Base-by-base conservation (phyloP, 75 land plant species). In the Sequoiadendron giganteum region DNA sequence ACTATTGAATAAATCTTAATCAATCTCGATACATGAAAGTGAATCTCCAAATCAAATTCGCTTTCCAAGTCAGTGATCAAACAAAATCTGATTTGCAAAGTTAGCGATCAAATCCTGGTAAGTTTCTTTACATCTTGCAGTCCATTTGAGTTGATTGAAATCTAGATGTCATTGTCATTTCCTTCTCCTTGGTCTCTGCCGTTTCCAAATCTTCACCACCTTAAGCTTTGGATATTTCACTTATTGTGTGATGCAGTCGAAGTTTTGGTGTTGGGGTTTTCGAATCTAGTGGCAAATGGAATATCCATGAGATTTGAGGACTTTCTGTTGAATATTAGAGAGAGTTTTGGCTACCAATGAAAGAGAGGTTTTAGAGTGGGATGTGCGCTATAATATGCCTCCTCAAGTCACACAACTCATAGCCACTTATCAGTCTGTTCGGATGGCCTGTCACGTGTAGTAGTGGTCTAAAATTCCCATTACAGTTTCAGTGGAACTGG, bases 261-360 rank as follows among this genome's bases (percentile, higher is more conserved):
- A 88, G 95, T 94, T 1, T 84, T 95, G 88, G 96, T 95, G 83
- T 83, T 95, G 84, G 95, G 96, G 1, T 84, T 93, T 85, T 92
- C 96, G 0, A 95, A 95, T 56, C 75, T 95, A 43, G 90, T 93
- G 56, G 96, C 95, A 0, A 94, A 93, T 88, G 96, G 96, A 43
- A 95, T 93, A 28, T 95, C 95, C n/a, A 93, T 93, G 96, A 92
- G 95, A 52, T 93, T 91, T 61, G 95, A 94, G 5, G 96, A 95
- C 73, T 95, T 58, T 75, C 85, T 95, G 61, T 95, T 95, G 0
- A 95, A 89, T 87, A 85, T 89, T 43, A 90, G 43, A 93, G 88
- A 88, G 79, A 72, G 93, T 93, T 47, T 85, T 87, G 36, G 94
- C 93, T n/a, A 76, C 84, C 3, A 93, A 68, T 40, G 90, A 93